Evolutionary conservation across 352 stramenopile species (phyloP).

Genomic region (Phytopythium sindhum): DNA sequence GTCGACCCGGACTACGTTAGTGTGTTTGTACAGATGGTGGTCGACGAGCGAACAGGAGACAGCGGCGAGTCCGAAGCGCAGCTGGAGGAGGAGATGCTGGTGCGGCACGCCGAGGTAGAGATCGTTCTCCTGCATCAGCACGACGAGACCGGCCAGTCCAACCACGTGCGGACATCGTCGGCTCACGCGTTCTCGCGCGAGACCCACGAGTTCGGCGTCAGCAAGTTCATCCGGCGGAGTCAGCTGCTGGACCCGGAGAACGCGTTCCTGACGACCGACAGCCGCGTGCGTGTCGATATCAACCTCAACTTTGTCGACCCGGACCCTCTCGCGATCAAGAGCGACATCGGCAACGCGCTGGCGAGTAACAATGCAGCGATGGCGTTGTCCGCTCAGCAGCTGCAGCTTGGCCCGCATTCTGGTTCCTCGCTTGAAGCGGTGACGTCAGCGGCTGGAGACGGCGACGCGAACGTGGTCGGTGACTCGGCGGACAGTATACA

Average conservation of each 20-base stretch:
- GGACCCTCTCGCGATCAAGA: slow-evolving; percentile 17
- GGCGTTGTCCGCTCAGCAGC: background rate
- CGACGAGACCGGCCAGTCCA: slow-evolving; percentile 10
- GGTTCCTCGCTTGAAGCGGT: background rate
- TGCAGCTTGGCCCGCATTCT: slow-evolving; percentile 2
- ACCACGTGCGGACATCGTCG: slow-evolving; percentile 32
- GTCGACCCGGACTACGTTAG: slow-evolving; percentile 44
- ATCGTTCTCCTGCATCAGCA: slow-evolving; percentile 43
- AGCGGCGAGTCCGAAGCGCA: background rate
- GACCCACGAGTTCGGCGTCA: slow-evolving; percentile 52
- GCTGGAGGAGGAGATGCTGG: background rate
- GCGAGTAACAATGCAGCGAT: slow-evolving; percentile 9
- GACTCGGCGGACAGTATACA: slow-evolving; percentile 17
- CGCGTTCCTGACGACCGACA: slow-evolving; percentile 38
- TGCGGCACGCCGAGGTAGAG: slow-evolving; percentile 26
- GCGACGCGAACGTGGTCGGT: slow-evolving; percentile 6
- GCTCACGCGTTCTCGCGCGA: slow-evolving; percentile 52
- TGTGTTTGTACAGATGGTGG: slow-evolving; percentile 59
- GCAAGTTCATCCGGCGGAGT: slow-evolving; percentile 41
- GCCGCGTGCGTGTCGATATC: slow-evolving; percentile 48
- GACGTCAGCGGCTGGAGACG: slow-evolving; percentile 2
- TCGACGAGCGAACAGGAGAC: background rate
- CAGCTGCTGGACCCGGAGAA: slow-evolving; percentile 46
- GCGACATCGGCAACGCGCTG: slow-evolving; percentile 12
- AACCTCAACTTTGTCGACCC: slow-evolving; percentile 29